A percentile compares a stretch with the other conserved stretches of the same genome.
Conservation (phyloP, 139 green algal genomes). For the Astrephomene gubernaculifera region DNA sequence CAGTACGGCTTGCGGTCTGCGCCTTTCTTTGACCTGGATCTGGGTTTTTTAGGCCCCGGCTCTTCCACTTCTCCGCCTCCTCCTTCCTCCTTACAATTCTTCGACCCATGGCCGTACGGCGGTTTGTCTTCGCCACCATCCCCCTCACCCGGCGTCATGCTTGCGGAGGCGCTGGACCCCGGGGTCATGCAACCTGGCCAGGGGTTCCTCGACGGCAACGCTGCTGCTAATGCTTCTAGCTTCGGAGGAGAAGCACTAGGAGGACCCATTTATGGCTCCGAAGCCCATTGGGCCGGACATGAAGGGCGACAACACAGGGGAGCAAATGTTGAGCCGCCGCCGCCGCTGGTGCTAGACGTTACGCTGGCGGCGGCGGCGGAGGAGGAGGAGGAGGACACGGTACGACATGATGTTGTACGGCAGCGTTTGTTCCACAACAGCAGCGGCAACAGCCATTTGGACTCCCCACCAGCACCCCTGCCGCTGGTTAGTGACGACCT, state of each 20-base stretch:
- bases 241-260: no score
- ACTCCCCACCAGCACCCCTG: neutral
- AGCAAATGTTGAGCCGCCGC: no score
- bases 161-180: constrained; percentile 19
- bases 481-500: constrained; percentile 5
- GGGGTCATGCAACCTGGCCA: neutral
- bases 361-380: neutral
- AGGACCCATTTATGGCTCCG: no score
- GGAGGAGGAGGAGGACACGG: neutral
- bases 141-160: neutral
- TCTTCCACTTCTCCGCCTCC: no score
- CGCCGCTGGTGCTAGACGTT: neutral
- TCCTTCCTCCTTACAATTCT: no score
- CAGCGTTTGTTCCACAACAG: neutral
- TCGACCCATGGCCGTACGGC: no score
- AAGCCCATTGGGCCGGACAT: no score
- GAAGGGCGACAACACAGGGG: no score
- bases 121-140: no score
- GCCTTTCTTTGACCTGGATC: constrained; percentile 14
- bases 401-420: no score
- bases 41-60: neutral
- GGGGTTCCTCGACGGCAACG: no score
- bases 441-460: neutral
- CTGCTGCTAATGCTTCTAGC: no score
- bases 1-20: neutral